phyloP scores from a whole-genome alignment of 805 yeast genomes.

The Komagataella pastoris region DNA sequence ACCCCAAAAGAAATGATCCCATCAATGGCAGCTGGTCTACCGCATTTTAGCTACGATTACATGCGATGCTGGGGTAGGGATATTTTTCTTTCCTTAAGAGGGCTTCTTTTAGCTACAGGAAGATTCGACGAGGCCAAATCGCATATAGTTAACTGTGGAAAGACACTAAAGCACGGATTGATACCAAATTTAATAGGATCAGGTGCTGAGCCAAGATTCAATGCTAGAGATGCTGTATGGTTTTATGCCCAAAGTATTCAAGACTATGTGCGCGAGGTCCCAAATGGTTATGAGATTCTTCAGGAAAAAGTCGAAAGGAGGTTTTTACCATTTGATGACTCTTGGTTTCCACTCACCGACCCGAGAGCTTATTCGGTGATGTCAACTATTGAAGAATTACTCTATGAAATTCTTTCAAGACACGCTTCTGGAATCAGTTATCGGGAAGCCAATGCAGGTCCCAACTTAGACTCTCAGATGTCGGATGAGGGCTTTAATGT shows the following conservation, averaged over 20 bases:
- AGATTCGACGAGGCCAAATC: conserved; percentile 65
- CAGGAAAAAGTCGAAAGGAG: conserved; percentile 67
- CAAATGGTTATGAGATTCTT: conserved; percentile 54
- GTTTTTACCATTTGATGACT: conserved; percentile 75
- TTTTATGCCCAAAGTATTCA: conserved; percentile 83
- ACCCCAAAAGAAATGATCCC: conserved; percentile 50
- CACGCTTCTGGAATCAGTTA: conserved; percentile 83
- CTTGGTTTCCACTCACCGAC: conserved; percentile 55
- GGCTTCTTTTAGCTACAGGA: conserved; percentile 66
- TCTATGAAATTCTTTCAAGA: conserved; percentile 72
- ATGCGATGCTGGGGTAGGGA: conserved; percentile 99
- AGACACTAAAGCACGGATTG: conserved; percentile 87
- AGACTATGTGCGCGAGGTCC: conserved; percentile 58
- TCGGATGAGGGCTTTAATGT: conserved; percentile 85
- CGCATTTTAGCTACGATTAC: conserved; percentile 81
- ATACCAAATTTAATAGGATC: conserved; percentile 90
- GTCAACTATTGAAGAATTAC: conserved; percentile 57
- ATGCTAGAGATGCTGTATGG: conserved; percentile 97
- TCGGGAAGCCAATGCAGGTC: conserved; percentile 94
- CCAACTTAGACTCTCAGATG: conserved; percentile 83
- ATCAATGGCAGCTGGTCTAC: conserved; percentile 90
- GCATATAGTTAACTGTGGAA: conserved; percentile 80
- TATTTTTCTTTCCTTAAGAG: conserved; percentile 79
- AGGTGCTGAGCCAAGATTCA: conserved; percentile 86
- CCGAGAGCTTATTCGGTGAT: conserved; percentile 65